Base-by-base conservation (phyloP, 2,329 filamentous ascomycete species). In the Emmonsia crescens region DNA sequence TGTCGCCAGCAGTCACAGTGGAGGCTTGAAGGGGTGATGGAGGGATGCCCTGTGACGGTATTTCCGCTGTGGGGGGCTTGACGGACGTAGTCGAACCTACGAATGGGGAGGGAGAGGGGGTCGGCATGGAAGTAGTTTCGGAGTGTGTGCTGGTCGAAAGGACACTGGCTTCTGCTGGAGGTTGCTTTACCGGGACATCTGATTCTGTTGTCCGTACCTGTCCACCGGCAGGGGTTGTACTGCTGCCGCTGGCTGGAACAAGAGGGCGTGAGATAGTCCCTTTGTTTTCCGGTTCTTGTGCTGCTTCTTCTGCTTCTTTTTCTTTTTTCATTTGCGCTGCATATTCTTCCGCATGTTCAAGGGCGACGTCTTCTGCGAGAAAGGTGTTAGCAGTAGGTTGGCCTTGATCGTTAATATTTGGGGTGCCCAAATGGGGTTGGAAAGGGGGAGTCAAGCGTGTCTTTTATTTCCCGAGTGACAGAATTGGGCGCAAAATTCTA, bases 321-420 rank as follows among this genome's bases (percentile, higher is more conserved):
- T 46, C 19, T 5, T 46, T 46, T 19, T 46, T 21, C n/a, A 8
- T 21, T 46, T 29, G 48, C 12, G 2, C 48, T 27, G 48, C 24
- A 29, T 27, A 27, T 38, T 42, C 46, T 40, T 24, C 14, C 21
- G 57, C 36, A 46, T 60, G 49, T 19, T 63, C 12, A 27, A 65
- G 21, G 48, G 36, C 49, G 21, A 42, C 12, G 31, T 33, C 54
- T 57, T 48, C 57, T 59, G 42, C n/a, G 57, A 33, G 9, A 27
- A 24, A 49, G 31, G 42, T 24, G 31, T 40, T 36, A 36, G 6
- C n/a, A 16, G 27, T 33, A 59, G 8, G 29, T 33, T 21, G 40
- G 3, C 27, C 6, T 33, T 31, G 14, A 31, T 60, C 6, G 19
- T 69, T 63, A 48, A 27, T 40, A 66, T 63, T 64, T 71, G 66